These are phyloP conservation scores for Hymenoscyphus fraxineus DNA, from an alignment of 2,329 filamentous ascomycete genomes.

Conservation along the genomic window DNA sequence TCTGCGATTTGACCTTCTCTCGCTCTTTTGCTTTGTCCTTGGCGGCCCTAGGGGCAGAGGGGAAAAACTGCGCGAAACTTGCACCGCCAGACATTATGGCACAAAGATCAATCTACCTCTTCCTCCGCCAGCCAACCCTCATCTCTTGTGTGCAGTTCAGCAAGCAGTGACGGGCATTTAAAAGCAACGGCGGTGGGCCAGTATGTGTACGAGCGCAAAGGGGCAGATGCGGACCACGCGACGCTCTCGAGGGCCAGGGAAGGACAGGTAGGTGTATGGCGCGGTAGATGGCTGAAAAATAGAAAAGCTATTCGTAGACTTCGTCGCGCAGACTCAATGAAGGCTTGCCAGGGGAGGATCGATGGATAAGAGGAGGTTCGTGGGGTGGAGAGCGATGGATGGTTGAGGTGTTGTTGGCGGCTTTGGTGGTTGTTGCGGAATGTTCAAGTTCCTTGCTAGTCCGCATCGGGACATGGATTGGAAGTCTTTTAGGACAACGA, in stretches of 20 bases:
- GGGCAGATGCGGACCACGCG: constrained; percentile 20
- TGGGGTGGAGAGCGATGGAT: not conserved
- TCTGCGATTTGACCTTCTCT: constrained; percentile 50
- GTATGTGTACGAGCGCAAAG: constrained; percentile 24
- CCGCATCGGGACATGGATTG: not conserved
- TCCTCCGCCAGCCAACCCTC: constrained; percentile 32
- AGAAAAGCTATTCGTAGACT: not conserved
- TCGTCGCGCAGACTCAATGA: not conserved
- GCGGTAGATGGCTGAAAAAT: not conserved
- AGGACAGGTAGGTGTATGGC: constrained; percentile 12
- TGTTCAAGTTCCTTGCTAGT: constrained; percentile 3
- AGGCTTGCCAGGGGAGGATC: not conserved
- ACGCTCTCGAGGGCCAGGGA: constrained; percentile 16
- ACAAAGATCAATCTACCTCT: constrained; percentile 34
- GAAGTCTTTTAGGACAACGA: not conserved
- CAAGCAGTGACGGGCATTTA: constrained; percentile 30
- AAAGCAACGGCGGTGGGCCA: constrained; percentile 19
- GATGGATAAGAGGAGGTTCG: not conserved
- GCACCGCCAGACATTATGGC: constrained; percentile 75
- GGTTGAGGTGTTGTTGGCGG: not conserved
- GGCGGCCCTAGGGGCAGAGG: constrained; percentile 60
- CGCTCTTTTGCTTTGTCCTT: constrained; percentile 57
- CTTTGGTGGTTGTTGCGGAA: constrained; percentile 3
- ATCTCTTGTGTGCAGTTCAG: constrained; percentile 28
- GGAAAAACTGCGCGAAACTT: constrained; percentile 84